Evolutionary conservation across 2,329 filamentous ascomycete species (phyloP).

Genomic region (Aspergillus oerlinghausenensis): DNA sequence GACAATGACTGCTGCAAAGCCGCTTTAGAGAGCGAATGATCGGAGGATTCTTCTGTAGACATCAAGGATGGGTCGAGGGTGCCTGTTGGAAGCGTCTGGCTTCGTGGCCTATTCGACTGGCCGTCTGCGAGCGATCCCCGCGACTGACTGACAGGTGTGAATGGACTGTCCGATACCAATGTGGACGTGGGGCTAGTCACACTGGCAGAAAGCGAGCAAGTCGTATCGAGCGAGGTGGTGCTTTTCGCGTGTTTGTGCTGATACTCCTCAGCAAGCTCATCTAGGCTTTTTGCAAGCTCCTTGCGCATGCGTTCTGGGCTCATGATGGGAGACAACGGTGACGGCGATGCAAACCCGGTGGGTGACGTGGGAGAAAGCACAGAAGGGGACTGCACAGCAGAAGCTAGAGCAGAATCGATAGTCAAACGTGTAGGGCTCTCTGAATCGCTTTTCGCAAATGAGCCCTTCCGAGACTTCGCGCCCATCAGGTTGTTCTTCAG

Average conservation of each 20-base stretch:
- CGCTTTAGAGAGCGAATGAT: conserved; percentile 53
- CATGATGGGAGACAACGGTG: conserved; percentile 64
- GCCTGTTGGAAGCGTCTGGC: conserved; percentile 77
- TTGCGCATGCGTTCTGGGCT: conserved; percentile 66
- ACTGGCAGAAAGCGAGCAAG: conserved; percentile 64
- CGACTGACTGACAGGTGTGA: conserved; percentile 52
- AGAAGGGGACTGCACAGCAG: conserved; percentile 58
- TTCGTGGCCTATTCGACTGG: conserved; percentile 70
- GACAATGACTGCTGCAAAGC: conserved; percentile 36
- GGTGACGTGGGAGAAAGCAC: conserved; percentile 71
- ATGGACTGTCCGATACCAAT: conserved; percentile 74
- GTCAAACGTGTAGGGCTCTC: conserved; percentile 59
- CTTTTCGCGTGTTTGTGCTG: conserved; percentile 63
- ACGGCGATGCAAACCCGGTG: conserved; percentile 59
- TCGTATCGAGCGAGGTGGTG: conserved; percentile 62
- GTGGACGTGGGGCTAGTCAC: conserved; percentile 70
- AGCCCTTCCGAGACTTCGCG: conserved; percentile 52
- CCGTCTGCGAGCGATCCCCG: conserved; percentile 44
- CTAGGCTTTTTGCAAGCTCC: conserved; percentile 53
- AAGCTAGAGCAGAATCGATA: conserved; percentile 51
- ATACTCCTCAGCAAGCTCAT: conserved; percentile 58
- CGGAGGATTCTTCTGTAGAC: conserved; percentile 46
- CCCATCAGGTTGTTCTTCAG: conserved; percentile 68
- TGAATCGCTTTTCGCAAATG: conserved; percentile 58
- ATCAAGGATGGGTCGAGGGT: conserved; percentile 48